A percentile compares a stretch with the other conserved stretches of the same genome.
Evolutionary conservation across 2,329 filamentous ascomycete species (phyloP).

Genomic region (Fusarium haematococcum): DNA sequence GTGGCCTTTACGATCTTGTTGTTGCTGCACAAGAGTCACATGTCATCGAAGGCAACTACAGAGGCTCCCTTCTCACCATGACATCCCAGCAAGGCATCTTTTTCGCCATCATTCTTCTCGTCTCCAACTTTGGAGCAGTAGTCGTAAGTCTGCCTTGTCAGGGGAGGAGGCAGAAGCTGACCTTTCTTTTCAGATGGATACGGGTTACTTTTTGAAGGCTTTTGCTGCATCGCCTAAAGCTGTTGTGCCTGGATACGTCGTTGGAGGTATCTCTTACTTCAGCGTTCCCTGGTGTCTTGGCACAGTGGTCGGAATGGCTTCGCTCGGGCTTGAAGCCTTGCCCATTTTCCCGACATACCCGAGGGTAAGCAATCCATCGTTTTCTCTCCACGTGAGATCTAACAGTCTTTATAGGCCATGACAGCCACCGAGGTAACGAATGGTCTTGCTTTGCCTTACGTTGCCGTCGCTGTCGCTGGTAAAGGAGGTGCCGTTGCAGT

Average conservation of each 20-base stretch:
- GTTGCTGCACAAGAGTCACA: slow-evolving; percentile 74
- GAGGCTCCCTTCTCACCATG: slow-evolving; percentile 90
- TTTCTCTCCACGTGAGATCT: slow-evolving; percentile 60
- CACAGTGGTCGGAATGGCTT: slow-evolving; percentile 86
- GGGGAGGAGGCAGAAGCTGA: neutral
- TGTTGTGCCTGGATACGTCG: slow-evolving; percentile 86
- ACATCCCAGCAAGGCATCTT: slow-evolving; percentile 75
- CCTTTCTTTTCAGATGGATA: slow-evolving; percentile 66
- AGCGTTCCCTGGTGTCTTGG: slow-evolving; percentile 90
- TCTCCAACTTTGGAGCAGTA: slow-evolving; percentile 85
- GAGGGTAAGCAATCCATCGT: neutral
- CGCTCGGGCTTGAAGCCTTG: slow-evolving; percentile 60
- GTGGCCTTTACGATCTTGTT: slow-evolving; percentile 81
- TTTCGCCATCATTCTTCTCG: slow-evolving; percentile 89
- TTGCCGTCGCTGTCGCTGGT: slow-evolving; percentile 83
- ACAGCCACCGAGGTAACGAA: slow-evolving; percentile 73
- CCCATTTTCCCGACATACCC: slow-evolving; percentile 22
- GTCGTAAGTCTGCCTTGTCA: slow-evolving; percentile 56
- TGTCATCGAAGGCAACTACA: slow-evolving; percentile 81
- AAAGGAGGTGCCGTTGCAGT: slow-evolving; percentile 83
- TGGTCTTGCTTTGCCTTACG: slow-evolving; percentile 85
- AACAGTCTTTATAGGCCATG: slow-evolving; percentile 54
- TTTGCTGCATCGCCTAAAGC: slow-evolving; percentile 87
- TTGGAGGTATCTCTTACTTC: slow-evolving; percentile 89
- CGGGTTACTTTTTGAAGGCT: slow-evolving; percentile 91